Percentiles rank a stretch among this genome's conserved stretches.
Conservation (phyloP, 441 rosid genomes). For the Heliophila coronopifolia region DNA sequence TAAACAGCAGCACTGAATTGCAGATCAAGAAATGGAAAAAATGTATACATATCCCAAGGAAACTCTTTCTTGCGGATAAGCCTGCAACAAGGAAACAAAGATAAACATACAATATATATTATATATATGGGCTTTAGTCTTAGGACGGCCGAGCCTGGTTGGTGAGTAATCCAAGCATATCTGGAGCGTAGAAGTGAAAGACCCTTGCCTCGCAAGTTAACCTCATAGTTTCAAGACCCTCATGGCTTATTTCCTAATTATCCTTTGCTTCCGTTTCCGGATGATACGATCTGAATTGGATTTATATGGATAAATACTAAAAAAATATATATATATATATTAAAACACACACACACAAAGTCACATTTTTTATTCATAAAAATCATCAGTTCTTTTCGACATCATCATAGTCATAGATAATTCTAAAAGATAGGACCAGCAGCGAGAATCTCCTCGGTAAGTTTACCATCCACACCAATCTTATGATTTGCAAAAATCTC, state of each 20-base stretch:
- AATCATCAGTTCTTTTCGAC: not conserved
- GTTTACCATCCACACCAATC: slow-evolving; percentile 63
- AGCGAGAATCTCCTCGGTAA: slow-evolving; percentile 66
- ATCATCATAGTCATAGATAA: not conserved
- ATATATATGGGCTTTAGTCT: too few species aligned
- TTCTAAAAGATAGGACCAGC: slow-evolving; percentile 60
- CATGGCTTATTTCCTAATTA: too few species aligned
- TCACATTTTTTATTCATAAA: not conserved
- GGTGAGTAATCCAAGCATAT: too few species aligned
- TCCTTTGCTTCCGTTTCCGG: too few species aligned
- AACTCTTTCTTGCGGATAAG: slow-evolving; percentile 84
- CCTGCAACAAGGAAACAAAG: slow-evolving; percentile 34
- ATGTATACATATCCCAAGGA: slow-evolving; percentile 75
- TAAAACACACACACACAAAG: not conserved
- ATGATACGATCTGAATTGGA: too few species aligned
- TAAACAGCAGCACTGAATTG: not conserved
- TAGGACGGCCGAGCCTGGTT: too few species aligned
- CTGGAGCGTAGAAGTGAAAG: too few species aligned
- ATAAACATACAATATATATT: too few species aligned
- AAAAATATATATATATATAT: too few species aligned
- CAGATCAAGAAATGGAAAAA: not conserved
- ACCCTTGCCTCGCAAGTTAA: too few species aligned
- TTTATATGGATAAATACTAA: too few species aligned
- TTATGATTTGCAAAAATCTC: slow-evolving; percentile 55
- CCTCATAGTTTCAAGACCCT: too few species aligned